Base-by-base conservation (phyloP, 106 monocot genomes). In the Dioscorea zingiberensis region DNA sequence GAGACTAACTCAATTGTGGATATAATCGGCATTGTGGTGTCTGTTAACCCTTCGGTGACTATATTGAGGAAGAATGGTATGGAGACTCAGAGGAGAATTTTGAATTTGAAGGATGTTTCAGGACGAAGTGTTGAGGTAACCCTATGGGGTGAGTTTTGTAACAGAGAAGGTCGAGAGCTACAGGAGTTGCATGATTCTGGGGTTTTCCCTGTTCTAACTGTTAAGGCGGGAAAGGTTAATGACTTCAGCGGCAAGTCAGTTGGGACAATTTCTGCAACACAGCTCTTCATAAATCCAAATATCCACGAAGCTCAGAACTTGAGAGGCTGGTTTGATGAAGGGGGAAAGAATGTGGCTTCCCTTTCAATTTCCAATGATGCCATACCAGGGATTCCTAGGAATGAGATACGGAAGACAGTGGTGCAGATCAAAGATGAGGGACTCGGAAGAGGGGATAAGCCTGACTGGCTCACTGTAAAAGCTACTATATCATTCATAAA, bases 111-210 rank as follows among this genome's bases (percentile, higher is more conserved):
- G 65, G 98, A 99, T 65, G 58, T 28, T 13, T 93, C 93, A 47
- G 84, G 79, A 44, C 74, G 75, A 74, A 87, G 84, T 68, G 93
- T 99, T 29, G 98, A 93, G 58, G 44, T 99, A 48, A 99, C 98
- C 62, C 70, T 99, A n/a, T 99, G 98, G 93, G 98, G 98, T 27
- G 93, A 93, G 48, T 80, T 89, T 72, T 99, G 98, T 76, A 93
- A 93, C 71, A 76, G 64, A 65, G 86, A 93, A 78, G 98, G 98
- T 1, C 59, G 64, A 16, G 54, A 89, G 23, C 63, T 99, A 16
- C 84, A 93, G 57, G 77, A 87, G 14, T 78, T 84, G 45, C 17
- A 84, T 58, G 77, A 86, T 63, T 78, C 86, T 16, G 82, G 85
- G 21, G 14, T 15, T 18, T 99, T 76, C 63, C 82, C 98, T 60